Conservation (phyloP, 1,284 basidiomycete genomes). For the Microbotryomycetes sp. region DNA sequence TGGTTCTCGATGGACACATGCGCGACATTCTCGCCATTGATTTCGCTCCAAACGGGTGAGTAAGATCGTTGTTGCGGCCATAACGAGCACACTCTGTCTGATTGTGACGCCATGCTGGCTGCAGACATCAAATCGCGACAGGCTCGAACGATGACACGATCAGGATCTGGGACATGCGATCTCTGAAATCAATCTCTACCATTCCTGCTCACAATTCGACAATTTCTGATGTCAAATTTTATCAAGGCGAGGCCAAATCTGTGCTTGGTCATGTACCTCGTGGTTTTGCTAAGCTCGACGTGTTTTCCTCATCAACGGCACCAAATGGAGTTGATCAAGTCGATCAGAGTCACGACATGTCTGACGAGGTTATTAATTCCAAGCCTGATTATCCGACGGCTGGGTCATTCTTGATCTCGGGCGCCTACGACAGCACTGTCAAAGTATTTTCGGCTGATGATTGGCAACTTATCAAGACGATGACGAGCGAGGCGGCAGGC, state of each 20-base stretch:
- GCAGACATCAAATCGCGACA: constrained; percentile 90
- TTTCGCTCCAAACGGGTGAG: constrained; percentile 91
- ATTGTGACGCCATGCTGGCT: constrained; percentile 19
- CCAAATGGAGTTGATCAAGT: constrained; percentile 39
- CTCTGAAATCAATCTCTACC: constrained; percentile 83
- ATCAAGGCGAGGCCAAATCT: constrained; percentile 48
- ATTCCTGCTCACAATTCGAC: constrained; percentile 94
- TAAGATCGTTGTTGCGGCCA: constrained; percentile 17
- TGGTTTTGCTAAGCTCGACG: constrained; percentile 20
- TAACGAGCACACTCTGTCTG: constrained; percentile 1
- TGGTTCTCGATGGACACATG: constrained; percentile 97
- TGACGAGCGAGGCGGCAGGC: constrained; percentile 79
- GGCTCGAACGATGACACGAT: constrained; percentile 96
- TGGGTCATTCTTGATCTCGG: constrained; percentile 85
- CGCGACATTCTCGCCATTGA: constrained; percentile 85
- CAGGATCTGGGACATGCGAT: constrained; percentile 96
- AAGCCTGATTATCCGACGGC: constrained; percentile 44
- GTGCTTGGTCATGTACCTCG: constrained; percentile 26
- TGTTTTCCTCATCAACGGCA: constrained; percentile 40
- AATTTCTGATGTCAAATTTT: constrained; percentile 92
- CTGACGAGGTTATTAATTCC: constrained; percentile 3
- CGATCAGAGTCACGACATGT: constrained; percentile 7
- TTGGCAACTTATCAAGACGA: constrained; percentile 82
- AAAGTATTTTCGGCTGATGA: constrained; percentile 98
- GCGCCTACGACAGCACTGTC: constrained; percentile 91